Evolutionary conservation across 345 rosid species (phyloP).

Genomic region (Combretum micranthum): DNA sequence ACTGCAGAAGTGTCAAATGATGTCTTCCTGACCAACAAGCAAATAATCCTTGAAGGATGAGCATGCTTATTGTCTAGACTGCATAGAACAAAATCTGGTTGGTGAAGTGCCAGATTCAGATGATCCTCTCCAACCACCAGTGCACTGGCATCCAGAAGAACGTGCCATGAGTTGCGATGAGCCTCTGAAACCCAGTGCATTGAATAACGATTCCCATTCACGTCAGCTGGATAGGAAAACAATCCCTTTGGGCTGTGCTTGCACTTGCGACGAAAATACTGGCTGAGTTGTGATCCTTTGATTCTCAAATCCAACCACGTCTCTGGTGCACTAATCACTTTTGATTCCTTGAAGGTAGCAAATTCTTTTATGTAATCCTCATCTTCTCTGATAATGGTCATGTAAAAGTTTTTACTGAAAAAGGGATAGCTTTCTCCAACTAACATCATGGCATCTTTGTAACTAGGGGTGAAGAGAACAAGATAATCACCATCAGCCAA

Average conservation of each 20-base stretch:
- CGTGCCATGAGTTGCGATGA: constrained; percentile 69
- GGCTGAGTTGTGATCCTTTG: constrained; percentile 70
- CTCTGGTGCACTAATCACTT: constrained; percentile 54
- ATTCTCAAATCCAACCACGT: constrained; percentile 72
- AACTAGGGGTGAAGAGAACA: constrained; percentile 55
- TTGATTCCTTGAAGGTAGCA: constrained; percentile 57
- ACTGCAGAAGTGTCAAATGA: constrained; percentile 41
- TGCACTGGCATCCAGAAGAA: constrained; percentile 51
- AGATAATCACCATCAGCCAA: constrained; percentile 50
- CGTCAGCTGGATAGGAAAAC: constrained; percentile 53
- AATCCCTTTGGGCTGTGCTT: constrained; percentile 58
- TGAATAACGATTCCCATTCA: constrained; percentile 47
- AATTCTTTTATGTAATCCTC: constrained; percentile 47
- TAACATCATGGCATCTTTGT: constrained; percentile 62
- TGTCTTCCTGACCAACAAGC: constrained; percentile 61
- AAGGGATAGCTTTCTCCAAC: constrained; percentile 75
- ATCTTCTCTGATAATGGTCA: constrained; percentile 38
- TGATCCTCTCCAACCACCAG: constrained; percentile 40
- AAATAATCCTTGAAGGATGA: constrained; percentile 42
- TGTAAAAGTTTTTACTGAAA: constrained; percentile 58
- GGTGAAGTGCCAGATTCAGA: constrained; percentile 48
- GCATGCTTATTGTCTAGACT: constrained; percentile 38
- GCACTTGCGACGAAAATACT: constrained; percentile 62
- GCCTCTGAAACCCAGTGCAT: constrained; percentile 79
- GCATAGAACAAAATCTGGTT: constrained; percentile 59